Conservation (phyloP, 768 basidiomycete species). For the Boletus eberwhitei region DNA sequence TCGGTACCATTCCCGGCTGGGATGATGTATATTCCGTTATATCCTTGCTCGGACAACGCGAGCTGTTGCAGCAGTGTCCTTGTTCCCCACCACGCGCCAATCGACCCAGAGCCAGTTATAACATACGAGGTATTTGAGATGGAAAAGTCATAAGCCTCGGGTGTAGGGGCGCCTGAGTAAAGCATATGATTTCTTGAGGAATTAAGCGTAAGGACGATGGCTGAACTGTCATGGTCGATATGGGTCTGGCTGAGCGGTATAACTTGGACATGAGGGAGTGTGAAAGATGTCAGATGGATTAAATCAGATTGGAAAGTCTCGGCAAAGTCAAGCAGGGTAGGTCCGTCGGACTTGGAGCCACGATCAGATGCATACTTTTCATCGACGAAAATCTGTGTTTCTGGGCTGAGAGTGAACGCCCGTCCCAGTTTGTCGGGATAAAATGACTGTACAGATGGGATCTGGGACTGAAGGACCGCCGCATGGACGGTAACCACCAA, state of each 20-base stretch:
- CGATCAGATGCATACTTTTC: conserved; percentile 15
- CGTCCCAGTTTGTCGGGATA: conserved; percentile 12
- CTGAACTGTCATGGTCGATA: conserved; percentile 1
- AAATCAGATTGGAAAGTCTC: conserved; percentile 37
- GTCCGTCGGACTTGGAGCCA: conserved; percentile 17
- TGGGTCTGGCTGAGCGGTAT: conserved; percentile 8
- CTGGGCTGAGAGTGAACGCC: conserved; percentile 30
- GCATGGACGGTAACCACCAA: neutral
- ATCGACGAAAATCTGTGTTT: conserved; percentile 38
- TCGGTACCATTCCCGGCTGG: conserved; percentile 37
- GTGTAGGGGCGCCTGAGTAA: conserved; percentile 37
- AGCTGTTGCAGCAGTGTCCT: conserved; percentile 42
- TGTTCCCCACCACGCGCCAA: conserved; percentile 45
- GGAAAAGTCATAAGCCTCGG: conserved; percentile 39
- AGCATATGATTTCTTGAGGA: conserved; percentile 27
- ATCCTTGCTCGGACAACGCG: conserved; percentile 19
- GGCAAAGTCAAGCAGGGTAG: conserved; percentile 36
- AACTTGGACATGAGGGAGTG: conserved; percentile 20
- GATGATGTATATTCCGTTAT: conserved; percentile 16
- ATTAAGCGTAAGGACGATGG: conserved; percentile 33
- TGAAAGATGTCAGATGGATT: conserved; percentile 28
- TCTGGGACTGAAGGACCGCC: conserved; percentile 27
- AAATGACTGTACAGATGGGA: conserved; percentile 38
- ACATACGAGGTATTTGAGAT: conserved; percentile 29
- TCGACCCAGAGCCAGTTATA: conserved; percentile 33